phyloP scores from a whole-genome alignment of 768 basidiomycete genomes.

The Rhodotorula paludigena region DNA sequence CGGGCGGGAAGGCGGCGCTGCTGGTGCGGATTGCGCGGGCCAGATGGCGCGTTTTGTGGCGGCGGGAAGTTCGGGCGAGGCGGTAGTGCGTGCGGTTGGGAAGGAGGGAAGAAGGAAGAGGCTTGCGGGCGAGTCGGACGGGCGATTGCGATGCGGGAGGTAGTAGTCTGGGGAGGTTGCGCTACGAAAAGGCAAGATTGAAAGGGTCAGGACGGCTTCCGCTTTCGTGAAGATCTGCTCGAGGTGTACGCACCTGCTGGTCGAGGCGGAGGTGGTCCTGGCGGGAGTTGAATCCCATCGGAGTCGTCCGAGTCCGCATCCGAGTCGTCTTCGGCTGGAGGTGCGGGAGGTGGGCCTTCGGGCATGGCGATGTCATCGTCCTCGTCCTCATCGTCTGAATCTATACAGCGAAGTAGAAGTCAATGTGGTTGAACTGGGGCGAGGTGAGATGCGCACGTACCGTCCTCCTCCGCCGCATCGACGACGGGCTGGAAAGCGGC shows the following conservation, averaged over 20 bases:
- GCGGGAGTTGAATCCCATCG: constrained; percentile 48
- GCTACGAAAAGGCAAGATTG: neutral
- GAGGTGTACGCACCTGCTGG: neutral
- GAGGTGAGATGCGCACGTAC: neutral
- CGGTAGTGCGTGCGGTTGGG: constrained; percentile 43
- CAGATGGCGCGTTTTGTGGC: constrained; percentile 8
- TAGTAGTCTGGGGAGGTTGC: neutral
- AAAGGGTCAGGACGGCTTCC: neutral
- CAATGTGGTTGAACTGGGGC: neutral
- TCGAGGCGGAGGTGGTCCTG: constrained; percentile 48
- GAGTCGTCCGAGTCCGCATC: constrained; percentile 43
- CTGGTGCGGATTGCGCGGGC: neutral
- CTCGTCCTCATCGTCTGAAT: constrained; percentile 54
- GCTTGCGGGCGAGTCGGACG: constrained; percentile 1
- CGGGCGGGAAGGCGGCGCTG: constrained; percentile 21
- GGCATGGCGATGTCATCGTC: constrained; percentile 90
- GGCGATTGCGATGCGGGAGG: constrained; percentile 10
- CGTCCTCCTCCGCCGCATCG: neutral
- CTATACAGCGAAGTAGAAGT: constrained; percentile 53
- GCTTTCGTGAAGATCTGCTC: no score
- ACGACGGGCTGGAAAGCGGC: constrained; percentile 24
- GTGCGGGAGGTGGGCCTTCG: constrained; percentile 63
- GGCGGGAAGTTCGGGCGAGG: constrained; percentile 38
- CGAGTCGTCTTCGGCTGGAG: constrained; percentile 35
- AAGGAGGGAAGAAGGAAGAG: constrained; percentile 34